Conservation (phyloP, 2,329 filamentous ascomycete genomes). For the Phialocephala subalpina region DNA sequence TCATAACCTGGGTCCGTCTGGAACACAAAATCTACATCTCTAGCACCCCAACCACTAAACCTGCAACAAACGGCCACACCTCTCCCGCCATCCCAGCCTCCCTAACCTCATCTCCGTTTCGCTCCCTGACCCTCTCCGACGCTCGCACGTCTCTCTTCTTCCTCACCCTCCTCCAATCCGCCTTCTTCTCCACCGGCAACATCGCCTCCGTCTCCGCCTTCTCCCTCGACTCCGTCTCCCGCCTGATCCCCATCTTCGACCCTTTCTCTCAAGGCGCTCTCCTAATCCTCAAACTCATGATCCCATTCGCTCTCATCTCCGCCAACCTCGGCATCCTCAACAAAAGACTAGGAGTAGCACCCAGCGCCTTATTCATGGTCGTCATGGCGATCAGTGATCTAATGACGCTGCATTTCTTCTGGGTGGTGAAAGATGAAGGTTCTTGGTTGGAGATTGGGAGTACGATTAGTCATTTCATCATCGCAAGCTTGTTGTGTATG, state of each 20-base stretch:
- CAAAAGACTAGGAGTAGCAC: slow-evolving; percentile 81
- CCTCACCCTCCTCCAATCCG: slow-evolving; percentile 91
- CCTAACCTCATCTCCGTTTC: slow-evolving; percentile 47
- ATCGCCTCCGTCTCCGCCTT: slow-evolving; percentile 94
- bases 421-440: slow-evolving; percentile 94
- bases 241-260: slow-evolving; percentile 90
- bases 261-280: slow-evolving; percentile 91
- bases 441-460: slow-evolving; percentile 98
- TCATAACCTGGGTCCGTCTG: slow-evolving; percentile 90
- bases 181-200: slow-evolving; percentile 97
- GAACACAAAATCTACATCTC: slow-evolving; percentile 77
- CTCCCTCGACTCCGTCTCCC: slow-evolving; percentile 86
- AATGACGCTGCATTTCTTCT: slow-evolving; percentile 96
- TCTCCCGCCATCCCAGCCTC: slow-evolving; percentile 32
- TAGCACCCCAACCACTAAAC: slow-evolving; percentile 40
- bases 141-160: slow-evolving; percentile 92
- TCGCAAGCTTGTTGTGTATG: slow-evolving; percentile 87
- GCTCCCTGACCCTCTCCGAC: slow-evolving; percentile 82
- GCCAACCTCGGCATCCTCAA: slow-evolving; percentile 96
- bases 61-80: slow-evolving; percentile 30
- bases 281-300: slow-evolving; percentile 86
- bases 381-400: slow-evolving; percentile 93
- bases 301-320: slow-evolving; percentile 91
- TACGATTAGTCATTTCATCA: slow-evolving; percentile 94
- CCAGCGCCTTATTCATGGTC: slow-evolving; percentile 90